These are phyloP conservation scores for Harringtonia aguacate DNA, from an alignment of 2,329 filamentous ascomycete genomes.

Conservation along the genomic window DNA sequence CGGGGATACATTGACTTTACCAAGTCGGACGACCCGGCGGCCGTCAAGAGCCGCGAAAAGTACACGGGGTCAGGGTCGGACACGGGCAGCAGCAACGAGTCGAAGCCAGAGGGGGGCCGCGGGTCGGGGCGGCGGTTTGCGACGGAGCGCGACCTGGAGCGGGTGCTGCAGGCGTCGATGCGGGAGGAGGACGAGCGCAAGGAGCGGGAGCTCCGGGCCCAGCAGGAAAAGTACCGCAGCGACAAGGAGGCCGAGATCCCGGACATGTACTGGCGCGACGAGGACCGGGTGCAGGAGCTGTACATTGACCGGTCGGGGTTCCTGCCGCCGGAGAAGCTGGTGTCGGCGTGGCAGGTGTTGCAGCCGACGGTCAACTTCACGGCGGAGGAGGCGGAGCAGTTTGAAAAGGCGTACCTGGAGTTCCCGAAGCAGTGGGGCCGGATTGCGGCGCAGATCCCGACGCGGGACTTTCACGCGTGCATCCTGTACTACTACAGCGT, in stretches of 20 bases:
- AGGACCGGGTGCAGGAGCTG: conserved; percentile 45
- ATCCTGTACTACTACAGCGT: conserved; percentile 82
- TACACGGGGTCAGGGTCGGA: conserved; percentile 28
- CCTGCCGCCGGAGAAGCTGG: conserved; percentile 53
- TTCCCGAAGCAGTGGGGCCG: conserved; percentile 75
- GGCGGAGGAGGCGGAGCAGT: conserved; percentile 55
- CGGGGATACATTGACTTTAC: conserved; percentile 44
- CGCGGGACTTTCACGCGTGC: conserved; percentile 65
- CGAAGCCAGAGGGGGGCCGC: conserved; percentile 44
- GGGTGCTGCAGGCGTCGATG: conserved; percentile 61
- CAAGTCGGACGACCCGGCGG: conserved; percentile 41
- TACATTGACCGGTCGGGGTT: conserved; percentile 58
- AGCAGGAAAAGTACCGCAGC: conserved; percentile 60
- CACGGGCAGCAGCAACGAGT: conserved; percentile 29
- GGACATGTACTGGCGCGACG: conserved; percentile 52
- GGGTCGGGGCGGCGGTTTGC: conserved; percentile 47
- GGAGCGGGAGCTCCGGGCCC: conserved; percentile 53
- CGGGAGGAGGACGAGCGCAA: conserved; percentile 59
- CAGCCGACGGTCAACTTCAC: conserved; percentile 68
- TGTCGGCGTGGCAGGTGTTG: conserved; percentile 60
- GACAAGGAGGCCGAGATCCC: conserved; percentile 70
- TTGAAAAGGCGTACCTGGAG: conserved; percentile 66
- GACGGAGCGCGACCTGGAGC: conserved; percentile 63
- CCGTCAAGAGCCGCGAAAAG: conserved; percentile 43
- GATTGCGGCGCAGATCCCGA: conserved; percentile 56